Conservation (phyloP, 2,329 filamentous ascomycete species). For the Beauveria pseudobassiana region DNA sequence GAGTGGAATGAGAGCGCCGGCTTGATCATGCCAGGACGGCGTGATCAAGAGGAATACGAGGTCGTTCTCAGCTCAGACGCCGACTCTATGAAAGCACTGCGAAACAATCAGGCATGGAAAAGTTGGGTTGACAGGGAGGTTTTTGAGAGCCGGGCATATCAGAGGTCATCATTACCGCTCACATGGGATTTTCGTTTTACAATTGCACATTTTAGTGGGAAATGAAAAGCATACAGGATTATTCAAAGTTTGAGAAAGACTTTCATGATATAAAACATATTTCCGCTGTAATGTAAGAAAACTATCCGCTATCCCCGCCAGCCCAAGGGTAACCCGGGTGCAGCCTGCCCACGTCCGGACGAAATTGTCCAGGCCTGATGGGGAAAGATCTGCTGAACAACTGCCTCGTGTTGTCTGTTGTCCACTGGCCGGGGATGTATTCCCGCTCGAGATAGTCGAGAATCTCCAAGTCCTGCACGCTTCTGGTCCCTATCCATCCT, state of each 20-base stretch:
- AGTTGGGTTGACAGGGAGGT: constrained; percentile 20
- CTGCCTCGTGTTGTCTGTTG: not conserved
- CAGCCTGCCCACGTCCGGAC: not conserved
- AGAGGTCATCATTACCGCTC: not conserved
- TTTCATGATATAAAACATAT: not conserved
- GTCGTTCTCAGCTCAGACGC: constrained; percentile 25
- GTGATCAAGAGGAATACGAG: constrained; percentile 19
- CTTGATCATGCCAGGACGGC: constrained; percentile 25
- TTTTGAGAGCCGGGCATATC: not conserved
- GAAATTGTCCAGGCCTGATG: not conserved
- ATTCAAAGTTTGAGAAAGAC: not conserved
- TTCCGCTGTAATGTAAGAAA: not conserved
- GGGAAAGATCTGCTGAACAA: not conserved
- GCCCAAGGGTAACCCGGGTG: not conserved
- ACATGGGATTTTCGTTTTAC: not conserved
- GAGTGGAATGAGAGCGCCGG: constrained; percentile 24
- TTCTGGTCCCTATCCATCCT: not conserved
- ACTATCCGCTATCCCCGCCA: not conserved
- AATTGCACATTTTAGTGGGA: not conserved
- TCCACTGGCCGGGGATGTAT: not conserved
- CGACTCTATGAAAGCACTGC: constrained; percentile 22
- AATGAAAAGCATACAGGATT: not conserved
- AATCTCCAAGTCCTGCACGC: not conserved
- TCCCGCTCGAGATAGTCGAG: not conserved
- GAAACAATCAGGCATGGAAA: constrained; percentile 20